Conservation (phyloP, 768 basidiomycete genomes). For the Trametes gibbosa region DNA sequence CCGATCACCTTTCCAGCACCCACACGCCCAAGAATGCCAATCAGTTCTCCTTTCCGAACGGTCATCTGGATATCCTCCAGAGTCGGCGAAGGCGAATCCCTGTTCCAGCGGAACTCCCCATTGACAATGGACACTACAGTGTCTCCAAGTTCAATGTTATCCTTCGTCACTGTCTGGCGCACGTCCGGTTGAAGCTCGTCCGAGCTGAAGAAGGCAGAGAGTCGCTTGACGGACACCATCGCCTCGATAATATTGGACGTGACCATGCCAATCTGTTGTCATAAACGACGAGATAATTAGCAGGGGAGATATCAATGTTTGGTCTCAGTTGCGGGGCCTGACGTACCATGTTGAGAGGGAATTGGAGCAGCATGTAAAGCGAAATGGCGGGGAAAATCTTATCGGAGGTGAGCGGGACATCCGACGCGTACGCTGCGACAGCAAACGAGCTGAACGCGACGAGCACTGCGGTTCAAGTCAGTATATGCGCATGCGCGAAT, state of each 20-base stretch:
- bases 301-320: neutral
- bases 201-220: slow-evolving; percentile 71
- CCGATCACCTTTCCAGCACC: slow-evolving; percentile 79
- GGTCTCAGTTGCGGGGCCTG: neutral
- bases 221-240: slow-evolving; percentile 74
- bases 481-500: neutral
- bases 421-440: slow-evolving; percentile 58
- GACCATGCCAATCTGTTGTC: slow-evolving; percentile 60
- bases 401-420: slow-evolving; percentile 78
- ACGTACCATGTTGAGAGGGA: slow-evolving; percentile 79
- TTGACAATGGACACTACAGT: slow-evolving; percentile 68
- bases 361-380: slow-evolving; percentile 82
- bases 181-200: slow-evolving; percentile 83
- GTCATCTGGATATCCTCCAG: slow-evolving; percentile 76
- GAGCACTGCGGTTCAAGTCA: slow-evolving; percentile 39
- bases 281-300: too few species aligned
- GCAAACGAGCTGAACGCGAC: slow-evolving; percentile 86
- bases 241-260: slow-evolving; percentile 85
- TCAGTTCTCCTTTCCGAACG: slow-evolving; percentile 79
- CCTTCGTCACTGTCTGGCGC: slow-evolving; percentile 47
- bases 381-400: slow-evolving; percentile 96
- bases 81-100: slow-evolving; percentile 51
- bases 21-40: slow-evolving; percentile 85
- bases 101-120: slow-evolving; percentile 83
- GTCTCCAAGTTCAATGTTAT: slow-evolving; percentile 52